Evolutionary conservation across 345 rosid genomes (phyloP).

Genomic region (Capsella bursapastoris): DNA sequence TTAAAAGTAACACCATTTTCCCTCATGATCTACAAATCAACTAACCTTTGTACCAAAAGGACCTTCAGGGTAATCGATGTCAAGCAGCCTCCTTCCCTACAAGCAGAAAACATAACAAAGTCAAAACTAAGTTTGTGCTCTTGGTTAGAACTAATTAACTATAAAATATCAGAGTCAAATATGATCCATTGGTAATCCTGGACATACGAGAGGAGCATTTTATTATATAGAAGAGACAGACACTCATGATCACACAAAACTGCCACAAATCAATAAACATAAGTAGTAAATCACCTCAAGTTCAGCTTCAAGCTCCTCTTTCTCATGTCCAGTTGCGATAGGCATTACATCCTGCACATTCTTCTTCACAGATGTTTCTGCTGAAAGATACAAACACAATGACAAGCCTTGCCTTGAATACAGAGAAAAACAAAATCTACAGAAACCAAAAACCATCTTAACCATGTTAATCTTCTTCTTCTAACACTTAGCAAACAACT

Average conservation of each 20-base stretch:
- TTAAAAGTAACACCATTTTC: not conserved
- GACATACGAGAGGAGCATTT: not conserved
- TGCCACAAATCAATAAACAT: not conserved
- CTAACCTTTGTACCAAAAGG: constrained; percentile 93
- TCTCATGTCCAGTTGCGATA: constrained; percentile 79
- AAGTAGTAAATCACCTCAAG: constrained; percentile 49
- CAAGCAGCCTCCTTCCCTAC: constrained; percentile 76
- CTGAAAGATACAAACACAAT: constrained; percentile 37
- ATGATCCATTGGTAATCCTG: not conserved
- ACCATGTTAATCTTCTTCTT: not conserved
- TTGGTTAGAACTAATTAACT: not conserved
- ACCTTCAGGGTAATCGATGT: constrained; percentile 67
- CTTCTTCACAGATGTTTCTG: constrained; percentile 60
- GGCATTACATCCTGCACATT: constrained; percentile 68
- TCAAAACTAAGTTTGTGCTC: not conserved
- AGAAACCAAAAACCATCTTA: not conserved
- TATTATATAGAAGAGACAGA: not conserved
- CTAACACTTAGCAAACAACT: too few relatives aligned
- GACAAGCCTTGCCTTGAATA: not conserved
- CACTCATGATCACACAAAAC: not conserved
- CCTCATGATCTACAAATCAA: constrained; percentile 6
- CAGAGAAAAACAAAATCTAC: not conserved
- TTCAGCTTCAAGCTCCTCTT: constrained; percentile 75
- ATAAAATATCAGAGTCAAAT: not conserved
- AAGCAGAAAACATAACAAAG: constrained; percentile 21